Conservation (phyloP, 2,329 filamentous ascomycete genomes). For the Xylariomycetidae sp. region DNA sequence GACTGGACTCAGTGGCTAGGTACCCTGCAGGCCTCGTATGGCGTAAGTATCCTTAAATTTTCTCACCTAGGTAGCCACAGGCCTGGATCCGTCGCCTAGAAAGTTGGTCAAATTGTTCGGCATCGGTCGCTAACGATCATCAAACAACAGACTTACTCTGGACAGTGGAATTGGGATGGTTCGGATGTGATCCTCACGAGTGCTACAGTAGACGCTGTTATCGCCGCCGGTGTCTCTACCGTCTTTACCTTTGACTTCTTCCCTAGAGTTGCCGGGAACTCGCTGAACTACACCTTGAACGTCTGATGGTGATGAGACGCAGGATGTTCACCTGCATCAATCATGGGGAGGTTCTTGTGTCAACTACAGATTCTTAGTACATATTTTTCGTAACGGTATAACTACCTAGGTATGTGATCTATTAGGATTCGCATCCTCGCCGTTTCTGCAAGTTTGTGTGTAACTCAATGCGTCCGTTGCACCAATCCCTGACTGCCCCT, state of each 20-base stretch:
- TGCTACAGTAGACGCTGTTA: slow-evolving; percentile 40
- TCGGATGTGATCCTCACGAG: slow-evolving; percentile 41
- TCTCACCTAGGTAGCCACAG: too few relatives aligned
- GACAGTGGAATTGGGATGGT: slow-evolving; percentile 48
- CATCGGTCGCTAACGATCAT: slow-evolving; percentile 2
- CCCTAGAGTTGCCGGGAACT: slow-evolving; percentile 44
- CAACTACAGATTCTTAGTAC: too few relatives aligned
- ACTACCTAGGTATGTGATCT: too few relatives aligned
- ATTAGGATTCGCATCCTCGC: too few relatives aligned
- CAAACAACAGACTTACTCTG: slow-evolving; percentile 38
- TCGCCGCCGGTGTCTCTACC: slow-evolving; percentile 36
- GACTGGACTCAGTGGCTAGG: slow-evolving; percentile 52
- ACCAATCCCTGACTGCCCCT: too few relatives aligned
- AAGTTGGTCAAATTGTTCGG: not conserved
- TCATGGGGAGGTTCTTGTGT: too few relatives aligned
- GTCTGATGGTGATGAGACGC: slow-evolving; percentile 8
- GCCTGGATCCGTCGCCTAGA: too few relatives aligned
- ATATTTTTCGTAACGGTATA: too few relatives aligned
- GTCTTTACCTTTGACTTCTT: slow-evolving; percentile 53
- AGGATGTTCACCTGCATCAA: too few relatives aligned
- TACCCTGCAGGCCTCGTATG: slow-evolving; percentile 44
- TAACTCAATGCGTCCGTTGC: too few relatives aligned
- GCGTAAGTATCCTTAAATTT: too few relatives aligned
- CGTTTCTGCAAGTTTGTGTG: too few relatives aligned
- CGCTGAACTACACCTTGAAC: slow-evolving; percentile 41